Conservation (phyloP, 108 stramenopile genomes). For the Bacterosira constricta region DNA sequence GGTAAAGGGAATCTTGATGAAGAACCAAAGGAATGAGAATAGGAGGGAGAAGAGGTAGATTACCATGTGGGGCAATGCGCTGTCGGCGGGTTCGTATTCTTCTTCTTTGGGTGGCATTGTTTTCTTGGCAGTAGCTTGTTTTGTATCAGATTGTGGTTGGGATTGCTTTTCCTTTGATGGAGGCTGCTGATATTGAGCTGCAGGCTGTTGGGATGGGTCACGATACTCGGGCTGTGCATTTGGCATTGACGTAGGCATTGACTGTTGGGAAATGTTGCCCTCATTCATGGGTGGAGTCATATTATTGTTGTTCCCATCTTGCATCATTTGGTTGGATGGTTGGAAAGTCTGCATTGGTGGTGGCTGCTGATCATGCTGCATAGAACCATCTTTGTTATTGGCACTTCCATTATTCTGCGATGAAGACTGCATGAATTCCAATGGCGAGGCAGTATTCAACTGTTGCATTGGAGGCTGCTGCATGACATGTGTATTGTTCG, state of each 20-base stretch:
- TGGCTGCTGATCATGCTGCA: neutral
- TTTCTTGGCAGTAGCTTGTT: neutral
- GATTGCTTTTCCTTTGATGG: neutral
- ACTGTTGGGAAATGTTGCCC: too few species aligned
- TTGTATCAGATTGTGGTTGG: neutral
- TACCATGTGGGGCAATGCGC: slow-evolving; percentile 60
- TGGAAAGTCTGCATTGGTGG: neutral
- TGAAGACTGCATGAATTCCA: too few species aligned
- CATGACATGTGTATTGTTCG: too few species aligned
- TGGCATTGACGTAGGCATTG: too few species aligned
- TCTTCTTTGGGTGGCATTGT: slow-evolving; percentile 4
- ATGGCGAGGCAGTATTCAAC: too few species aligned
- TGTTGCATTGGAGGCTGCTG: too few species aligned
- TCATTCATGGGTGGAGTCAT: too few species aligned
- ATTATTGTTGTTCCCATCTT: too few species aligned
- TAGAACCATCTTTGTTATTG: too few species aligned
- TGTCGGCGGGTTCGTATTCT: slow-evolving; percentile 44
- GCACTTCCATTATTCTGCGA: too few species aligned
- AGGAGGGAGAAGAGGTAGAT: slow-evolving; percentile 54
- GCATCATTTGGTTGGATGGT: too few species aligned
- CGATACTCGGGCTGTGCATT: neutral
- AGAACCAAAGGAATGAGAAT: slow-evolving; percentile 52
- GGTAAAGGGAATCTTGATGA: slow-evolving; percentile 54
- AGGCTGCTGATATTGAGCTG: neutral
- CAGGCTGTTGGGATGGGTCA: neutral